These are phyloP conservation scores for Pythium plurisporium DNA, from an alignment of 352 stramenopile genomes.

Conservation along the genomic window DNA sequence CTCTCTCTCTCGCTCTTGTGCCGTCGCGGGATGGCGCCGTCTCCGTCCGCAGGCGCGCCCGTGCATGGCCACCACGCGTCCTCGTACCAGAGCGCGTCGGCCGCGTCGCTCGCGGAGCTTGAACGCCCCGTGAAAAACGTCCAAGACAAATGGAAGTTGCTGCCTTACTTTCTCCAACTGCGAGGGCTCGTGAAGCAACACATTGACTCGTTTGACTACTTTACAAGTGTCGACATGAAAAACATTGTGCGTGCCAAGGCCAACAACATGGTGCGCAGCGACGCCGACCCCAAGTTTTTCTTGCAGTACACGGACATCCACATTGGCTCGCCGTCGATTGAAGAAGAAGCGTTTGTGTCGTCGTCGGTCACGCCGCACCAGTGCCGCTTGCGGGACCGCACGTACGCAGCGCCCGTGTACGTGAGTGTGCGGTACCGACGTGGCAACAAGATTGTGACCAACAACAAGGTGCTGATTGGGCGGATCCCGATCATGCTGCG, in stretches of 20 bases:
- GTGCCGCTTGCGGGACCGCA: slow-evolving; percentile 97
- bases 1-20: slow-evolving; percentile 30
- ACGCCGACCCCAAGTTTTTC: slow-evolving; percentile 91
- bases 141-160: slow-evolving; percentile 99
- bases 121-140: too few species aligned
- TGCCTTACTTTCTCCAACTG: slow-evolving; percentile 99
- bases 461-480: slow-evolving; percentile 96
- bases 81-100: slow-evolving; percentile 40
- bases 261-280: too few species aligned
- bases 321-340: slow-evolving; percentile 95
- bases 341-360: slow-evolving; percentile 95
- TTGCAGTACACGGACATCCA: slow-evolving; percentile 99
- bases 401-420: slow-evolving; percentile 98
- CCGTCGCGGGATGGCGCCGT: slow-evolving; percentile 59
- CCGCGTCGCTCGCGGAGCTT: slow-evolving; percentile 51
- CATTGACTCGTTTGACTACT: slow-evolving; percentile 99
- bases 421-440: too few species aligned
- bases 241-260: slow-evolving; percentile 96
- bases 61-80: slow-evolving; percentile 30
- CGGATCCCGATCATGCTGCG: slow-evolving; percentile 99
- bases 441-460: too few species aligned
- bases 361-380: slow-evolving; percentile 99
- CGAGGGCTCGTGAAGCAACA: slow-evolving; percentile 99
- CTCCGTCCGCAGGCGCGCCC: too few species aligned
- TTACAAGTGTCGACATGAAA: slow-evolving; percentile 99